Evolutionary conservation across 208 protist species (phyloP).

Genomic region (Leishmania martiniquensis): DNA sequence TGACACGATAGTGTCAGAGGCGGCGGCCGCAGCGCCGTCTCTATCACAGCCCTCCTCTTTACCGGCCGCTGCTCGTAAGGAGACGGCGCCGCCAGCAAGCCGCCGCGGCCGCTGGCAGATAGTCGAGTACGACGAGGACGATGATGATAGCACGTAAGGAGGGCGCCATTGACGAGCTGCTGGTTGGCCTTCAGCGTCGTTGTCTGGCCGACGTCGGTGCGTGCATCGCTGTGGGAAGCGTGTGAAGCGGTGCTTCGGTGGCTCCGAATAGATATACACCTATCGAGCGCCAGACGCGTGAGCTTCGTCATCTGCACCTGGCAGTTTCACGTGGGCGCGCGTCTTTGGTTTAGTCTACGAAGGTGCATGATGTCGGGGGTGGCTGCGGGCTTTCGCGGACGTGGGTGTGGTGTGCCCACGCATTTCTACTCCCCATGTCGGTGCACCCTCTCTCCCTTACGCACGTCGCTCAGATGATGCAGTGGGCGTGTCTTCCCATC

Average conservation of each 20-base stretch:
- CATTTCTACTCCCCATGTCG: neutral
- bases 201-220: neutral
- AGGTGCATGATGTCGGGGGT: neutral
- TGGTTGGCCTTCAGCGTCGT: neutral
- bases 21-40: neutral
- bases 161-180: neutral
- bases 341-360: neutral
- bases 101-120: slow-evolving; percentile 69
- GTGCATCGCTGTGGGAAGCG: neutral
- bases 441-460: too few relatives aligned
- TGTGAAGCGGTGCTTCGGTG: neutral
- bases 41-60: neutral
- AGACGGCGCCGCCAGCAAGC: slow-evolving; percentile 26
- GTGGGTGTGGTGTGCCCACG: neutral
- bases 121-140: slow-evolving; percentile 78
- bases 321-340: neutral
- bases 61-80: slow-evolving; percentile 8
- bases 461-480: neutral
- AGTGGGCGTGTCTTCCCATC: neutral
- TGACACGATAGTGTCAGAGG: neutral
- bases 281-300: neutral
- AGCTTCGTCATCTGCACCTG: neutral
- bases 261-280: neutral
- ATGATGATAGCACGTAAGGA: slow-evolving; percentile 27
- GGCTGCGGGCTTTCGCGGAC: neutral